Conservation (phyloP, 805 yeast genomes). For the Kluyveromyces starmeri region DNA sequence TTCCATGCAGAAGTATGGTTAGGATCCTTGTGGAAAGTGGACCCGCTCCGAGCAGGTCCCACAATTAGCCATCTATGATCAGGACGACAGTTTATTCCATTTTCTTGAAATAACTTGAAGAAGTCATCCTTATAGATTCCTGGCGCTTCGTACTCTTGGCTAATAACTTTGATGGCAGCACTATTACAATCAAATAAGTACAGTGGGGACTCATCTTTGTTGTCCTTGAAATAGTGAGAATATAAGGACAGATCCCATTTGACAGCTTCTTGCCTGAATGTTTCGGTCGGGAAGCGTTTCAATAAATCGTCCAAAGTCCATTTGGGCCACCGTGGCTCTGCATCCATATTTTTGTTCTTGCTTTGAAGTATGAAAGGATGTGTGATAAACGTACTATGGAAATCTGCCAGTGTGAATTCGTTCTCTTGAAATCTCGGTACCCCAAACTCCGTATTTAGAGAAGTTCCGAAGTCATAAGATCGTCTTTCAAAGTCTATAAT, state of each 20-base stretch:
- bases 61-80: conserved; percentile 89
- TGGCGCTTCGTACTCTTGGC: conserved; percentile 48
- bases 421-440: conserved; percentile 47
- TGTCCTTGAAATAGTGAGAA: conserved; percentile 47
- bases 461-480: conserved; percentile 16
- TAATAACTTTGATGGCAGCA: conserved; percentile 50
- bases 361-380: conserved; percentile 56
- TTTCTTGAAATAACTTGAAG: conserved; percentile 42
- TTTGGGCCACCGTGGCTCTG: conserved; percentile 46
- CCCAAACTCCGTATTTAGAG: conserved; percentile 23
- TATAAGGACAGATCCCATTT: conserved; percentile 65
- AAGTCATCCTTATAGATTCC: conserved; percentile 47
- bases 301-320: conserved; percentile 50
- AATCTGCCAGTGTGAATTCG: conserved; percentile 35
- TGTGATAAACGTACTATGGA: conserved; percentile 37
- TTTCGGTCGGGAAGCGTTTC: conserved; percentile 46
- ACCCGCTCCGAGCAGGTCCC: conserved; percentile 77
- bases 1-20: conserved; percentile 91
- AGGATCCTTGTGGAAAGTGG: conserved; percentile 91
- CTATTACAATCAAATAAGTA: conserved; percentile 79
- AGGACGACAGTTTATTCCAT: conserved; percentile 50
- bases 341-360: conserved; percentile 9
- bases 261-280: conserved; percentile 78
- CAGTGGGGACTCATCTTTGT: conserved; percentile 75
- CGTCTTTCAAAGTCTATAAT: conserved; percentile 40